Evolutionary conservation across 495 filamentous ascomycete species (phyloP).

Genomic region (Daldinia bambusicola): DNA sequence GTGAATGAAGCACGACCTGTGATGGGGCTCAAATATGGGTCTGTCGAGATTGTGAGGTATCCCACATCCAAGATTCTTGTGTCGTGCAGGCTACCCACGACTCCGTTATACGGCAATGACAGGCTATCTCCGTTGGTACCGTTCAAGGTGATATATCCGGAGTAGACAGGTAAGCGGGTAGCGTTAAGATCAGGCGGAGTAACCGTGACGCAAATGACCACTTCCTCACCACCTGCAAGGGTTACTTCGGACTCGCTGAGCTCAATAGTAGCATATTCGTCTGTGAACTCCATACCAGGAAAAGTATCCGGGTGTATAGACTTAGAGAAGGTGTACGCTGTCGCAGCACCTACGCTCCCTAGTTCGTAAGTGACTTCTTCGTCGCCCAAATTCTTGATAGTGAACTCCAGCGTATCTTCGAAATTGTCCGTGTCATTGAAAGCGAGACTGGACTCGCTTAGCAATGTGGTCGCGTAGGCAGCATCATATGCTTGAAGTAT

Average conservation of each 20-base stretch:
- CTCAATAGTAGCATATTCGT: slow-evolving; percentile 50
- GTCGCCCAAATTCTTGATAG: slow-evolving; percentile 62
- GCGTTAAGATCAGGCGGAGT: slow-evolving; percentile 55
- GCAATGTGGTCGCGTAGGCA: slow-evolving; percentile 62
- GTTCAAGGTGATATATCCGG: slow-evolving; percentile 62
- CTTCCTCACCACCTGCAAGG: slow-evolving; percentile 51
- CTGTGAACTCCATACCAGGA: slow-evolving; percentile 51
- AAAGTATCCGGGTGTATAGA: slow-evolving; percentile 50
- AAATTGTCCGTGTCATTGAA: slow-evolving; percentile 69
- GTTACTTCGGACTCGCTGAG: slow-evolving; percentile 49
- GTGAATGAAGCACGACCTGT: slow-evolving; percentile 53
- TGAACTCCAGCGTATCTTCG: slow-evolving; percentile 57
- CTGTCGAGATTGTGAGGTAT: slow-evolving; percentile 49
- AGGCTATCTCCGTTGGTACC: slow-evolving; percentile 59
- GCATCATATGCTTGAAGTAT: slow-evolving; percentile 67
- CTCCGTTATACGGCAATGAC: slow-evolving; percentile 63
- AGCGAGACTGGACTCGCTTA: slow-evolving; percentile 63
- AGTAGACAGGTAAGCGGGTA: slow-evolving; percentile 61
- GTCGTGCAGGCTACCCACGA: slow-evolving; percentile 56
- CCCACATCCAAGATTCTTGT: slow-evolving; percentile 52
- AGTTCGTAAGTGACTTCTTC: slow-evolving; percentile 60
- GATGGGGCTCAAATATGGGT: slow-evolving; percentile 48
- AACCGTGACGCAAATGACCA: slow-evolving; percentile 55
- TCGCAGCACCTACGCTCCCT: slow-evolving; percentile 54
- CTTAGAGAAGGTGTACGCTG: slow-evolving; percentile 56